Percentiles rank a stretch among this genome's conserved stretches.
phyloP scores from a whole-genome alignment of 2,329 filamentous ascomycete genomes.

The Exophiala xenobiotica region DNA sequence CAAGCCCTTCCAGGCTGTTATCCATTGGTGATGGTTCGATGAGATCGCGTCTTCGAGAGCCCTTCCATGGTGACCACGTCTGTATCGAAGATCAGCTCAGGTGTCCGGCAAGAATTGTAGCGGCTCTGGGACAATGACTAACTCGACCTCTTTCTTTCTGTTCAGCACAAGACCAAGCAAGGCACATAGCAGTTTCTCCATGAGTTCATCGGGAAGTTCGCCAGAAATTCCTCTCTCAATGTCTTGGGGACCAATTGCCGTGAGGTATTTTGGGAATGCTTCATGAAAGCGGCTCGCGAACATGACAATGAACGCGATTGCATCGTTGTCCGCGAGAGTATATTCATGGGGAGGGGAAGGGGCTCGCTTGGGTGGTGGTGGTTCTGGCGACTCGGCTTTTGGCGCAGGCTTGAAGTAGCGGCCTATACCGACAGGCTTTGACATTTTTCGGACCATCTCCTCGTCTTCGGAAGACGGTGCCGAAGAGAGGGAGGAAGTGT shows the following conservation, averaged over 20 bases:
- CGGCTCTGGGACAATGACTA: slow-evolving; percentile 44
- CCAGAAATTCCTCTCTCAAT: slow-evolving; percentile 84
- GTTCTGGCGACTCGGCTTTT: slow-evolving; percentile 30
- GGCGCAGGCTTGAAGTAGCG: slow-evolving; percentile 49
- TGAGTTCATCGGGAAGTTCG: slow-evolving; percentile 73
- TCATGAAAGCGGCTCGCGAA: slow-evolving; percentile 92
- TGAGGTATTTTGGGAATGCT: slow-evolving; percentile 79
- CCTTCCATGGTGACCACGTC: slow-evolving; percentile 86
- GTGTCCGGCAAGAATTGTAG: background rate
- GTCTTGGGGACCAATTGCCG: slow-evolving; percentile 92
- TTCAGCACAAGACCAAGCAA: slow-evolving; percentile 86
- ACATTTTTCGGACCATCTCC: slow-evolving; percentile 40
- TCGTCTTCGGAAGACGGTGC: slow-evolving; percentile 62
- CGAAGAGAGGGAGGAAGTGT: slow-evolving; percentile 59
- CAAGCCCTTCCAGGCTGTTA: slow-evolving; percentile 74
- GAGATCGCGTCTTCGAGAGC: slow-evolving; percentile 91
- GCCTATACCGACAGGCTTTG: slow-evolving; percentile 43
- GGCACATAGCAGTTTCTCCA: slow-evolving; percentile 86
- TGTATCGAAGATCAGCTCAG: slow-evolving; percentile 42
- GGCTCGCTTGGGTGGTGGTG: slow-evolving; percentile 72
- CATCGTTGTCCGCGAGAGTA: slow-evolving; percentile 82
- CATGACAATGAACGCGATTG: slow-evolving; percentile 98
- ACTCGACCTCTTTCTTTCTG: slow-evolving; percentile 99
- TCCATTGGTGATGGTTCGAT: slow-evolving; percentile 85
- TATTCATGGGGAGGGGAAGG: slow-evolving; percentile 89